phyloP scores from a whole-genome alignment of 495 filamentous ascomycete genomes.

The Penicillium ochrochloron region DNA sequence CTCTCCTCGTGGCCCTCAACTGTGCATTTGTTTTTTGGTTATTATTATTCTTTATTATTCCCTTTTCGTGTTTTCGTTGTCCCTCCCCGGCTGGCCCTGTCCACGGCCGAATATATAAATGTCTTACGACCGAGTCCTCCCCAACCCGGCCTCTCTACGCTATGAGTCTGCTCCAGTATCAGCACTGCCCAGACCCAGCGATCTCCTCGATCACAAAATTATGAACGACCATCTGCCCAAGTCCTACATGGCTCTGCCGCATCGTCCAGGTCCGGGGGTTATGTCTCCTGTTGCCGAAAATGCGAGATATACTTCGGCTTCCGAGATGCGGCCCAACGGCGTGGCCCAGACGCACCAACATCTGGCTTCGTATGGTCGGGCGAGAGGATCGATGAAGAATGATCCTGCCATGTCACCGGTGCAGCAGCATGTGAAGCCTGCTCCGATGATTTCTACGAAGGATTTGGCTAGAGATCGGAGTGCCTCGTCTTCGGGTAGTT shows the following conservation, averaged over 20 bases:
- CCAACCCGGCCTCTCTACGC: conserved; percentile 51
- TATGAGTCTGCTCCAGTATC: conserved; percentile 45
- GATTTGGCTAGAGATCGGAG: conserved; percentile 26
- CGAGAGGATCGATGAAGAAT: conserved; percentile 28
- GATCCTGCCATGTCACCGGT: conserved; percentile 15
- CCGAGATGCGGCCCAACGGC: conserved; percentile 24
- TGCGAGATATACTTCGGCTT: conserved; percentile 27
- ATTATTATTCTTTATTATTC: conserved; percentile 8
- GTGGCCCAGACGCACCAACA: conserved; percentile 38
- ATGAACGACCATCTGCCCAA: conserved; percentile 49
- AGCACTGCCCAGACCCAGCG: conserved; percentile 40
- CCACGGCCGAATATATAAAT: conserved; percentile 40
- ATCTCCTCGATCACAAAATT: conserved; percentile 55
- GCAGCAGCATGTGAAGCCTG: conserved; percentile 14
- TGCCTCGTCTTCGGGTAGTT: conserved; percentile 39
- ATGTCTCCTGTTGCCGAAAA: background rate
- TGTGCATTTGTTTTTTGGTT: conserved; percentile 20
- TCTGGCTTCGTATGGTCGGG: conserved; percentile 35
- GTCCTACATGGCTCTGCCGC: conserved; percentile 18
- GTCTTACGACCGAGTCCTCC: conserved; percentile 63
- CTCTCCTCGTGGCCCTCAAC: background rate
- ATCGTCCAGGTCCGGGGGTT: conserved; percentile 6
- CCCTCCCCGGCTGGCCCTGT: background rate
- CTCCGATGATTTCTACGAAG: conserved; percentile 18
- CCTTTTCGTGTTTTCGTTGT: conserved; percentile 26